Percentiles rank a stretch among this genome's conserved stretches.
Evolutionary conservation across 176 grass and related monocot species (phyloP).

Genomic region (Eragrostis nindensis): DNA sequence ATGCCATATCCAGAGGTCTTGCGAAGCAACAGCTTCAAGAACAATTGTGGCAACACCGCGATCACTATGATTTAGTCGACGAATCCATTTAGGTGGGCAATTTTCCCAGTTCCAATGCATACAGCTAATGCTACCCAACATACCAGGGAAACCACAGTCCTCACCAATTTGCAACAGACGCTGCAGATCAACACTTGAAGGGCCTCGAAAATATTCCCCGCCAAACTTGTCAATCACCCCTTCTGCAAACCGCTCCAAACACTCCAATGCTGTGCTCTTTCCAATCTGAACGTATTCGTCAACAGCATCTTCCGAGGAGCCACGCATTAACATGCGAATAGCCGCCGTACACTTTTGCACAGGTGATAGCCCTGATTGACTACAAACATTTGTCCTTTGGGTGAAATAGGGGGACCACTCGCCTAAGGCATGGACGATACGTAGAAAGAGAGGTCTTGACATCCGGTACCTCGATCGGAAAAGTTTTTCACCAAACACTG

Average conservation of each 20-base stretch:
- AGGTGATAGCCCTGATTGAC: slow-evolving; percentile 27
- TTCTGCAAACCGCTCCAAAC: slow-evolving; percentile 23
- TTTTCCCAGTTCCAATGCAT: slow-evolving; percentile 38
- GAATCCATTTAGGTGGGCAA: slow-evolving; percentile 32
- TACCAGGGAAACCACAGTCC: slow-evolving; percentile 31
- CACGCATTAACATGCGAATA: slow-evolving; percentile 34
- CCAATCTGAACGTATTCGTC: slow-evolving; percentile 36
- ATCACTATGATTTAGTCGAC: slow-evolving; percentile 39
- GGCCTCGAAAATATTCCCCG: slow-evolving; percentile 31
- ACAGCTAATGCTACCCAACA: slow-evolving; percentile 38
- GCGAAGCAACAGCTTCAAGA: slow-evolving; percentile 40
- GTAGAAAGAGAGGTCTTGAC: slow-evolving; percentile 28
- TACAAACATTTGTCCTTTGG: slow-evolving; percentile 34
- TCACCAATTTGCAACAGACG: slow-evolving; percentile 14
- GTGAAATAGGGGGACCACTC: slow-evolving; percentile 43
- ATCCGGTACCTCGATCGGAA: slow-evolving; percentile 29
- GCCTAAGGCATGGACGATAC: slow-evolving; percentile 14
- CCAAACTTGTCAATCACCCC: slow-evolving; percentile 34
- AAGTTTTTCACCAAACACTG: background rate
- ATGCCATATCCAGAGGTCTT: slow-evolving; percentile 43
- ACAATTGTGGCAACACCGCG: background rate
- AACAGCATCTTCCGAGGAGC: background rate
- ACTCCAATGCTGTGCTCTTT: slow-evolving; percentile 8
- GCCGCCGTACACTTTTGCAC: slow-evolving; percentile 33
- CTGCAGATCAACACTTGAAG: slow-evolving; percentile 18